Evolutionary conservation across 768 basidiomycete genomes (phyloP), one percentile per base, ranked within the genome.

Genomic region (Naganishia vishniacii): DNA sequence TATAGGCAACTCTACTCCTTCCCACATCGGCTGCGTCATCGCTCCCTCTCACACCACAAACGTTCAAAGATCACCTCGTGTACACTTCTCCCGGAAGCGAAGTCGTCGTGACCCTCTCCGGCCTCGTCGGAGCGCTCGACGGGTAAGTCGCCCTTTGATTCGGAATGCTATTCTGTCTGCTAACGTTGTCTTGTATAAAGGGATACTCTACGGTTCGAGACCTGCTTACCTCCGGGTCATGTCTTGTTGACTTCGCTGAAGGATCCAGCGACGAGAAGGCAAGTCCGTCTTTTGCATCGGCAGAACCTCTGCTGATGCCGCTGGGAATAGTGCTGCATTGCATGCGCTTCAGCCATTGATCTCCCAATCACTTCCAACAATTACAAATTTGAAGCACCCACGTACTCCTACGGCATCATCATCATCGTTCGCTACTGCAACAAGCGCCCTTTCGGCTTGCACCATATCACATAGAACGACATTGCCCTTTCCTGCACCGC

Each of bases 11-110:
- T 0, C 73, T 99, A 12, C 79, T 97, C 16, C 80, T 97, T 0
- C 93, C 93, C 0, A 74, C 88, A 53, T 80, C 82, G 47, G 72
- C 79, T 6, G 79, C 82, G 2, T 74, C 81, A 15, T 79, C 82
- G 20, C 82, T 84, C 18, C 80, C 80, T 51, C 81, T 91, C 58
- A 87, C 87, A 0, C 78, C 84, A 0, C 87, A 90, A 2, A 85
- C 92, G 62, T 79, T 95, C 31, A 85, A 84, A 72, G 91, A 95
- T 71, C 94, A 99, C 73, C 76, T 94, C 62, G 79, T 84, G 31
- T 81, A 91, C 32, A 85, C 82, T 69, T 84, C 88, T 58, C 80
- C 80, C 25, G 73, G 70, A 46, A 45, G 66, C 48, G 74, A 80
- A 48, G 80, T 83, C 4, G 75, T 91, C 13, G 82, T 91, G 3